Conservation (phyloP, 345 rosid genomes). For the Citrus hindsii region DNA sequence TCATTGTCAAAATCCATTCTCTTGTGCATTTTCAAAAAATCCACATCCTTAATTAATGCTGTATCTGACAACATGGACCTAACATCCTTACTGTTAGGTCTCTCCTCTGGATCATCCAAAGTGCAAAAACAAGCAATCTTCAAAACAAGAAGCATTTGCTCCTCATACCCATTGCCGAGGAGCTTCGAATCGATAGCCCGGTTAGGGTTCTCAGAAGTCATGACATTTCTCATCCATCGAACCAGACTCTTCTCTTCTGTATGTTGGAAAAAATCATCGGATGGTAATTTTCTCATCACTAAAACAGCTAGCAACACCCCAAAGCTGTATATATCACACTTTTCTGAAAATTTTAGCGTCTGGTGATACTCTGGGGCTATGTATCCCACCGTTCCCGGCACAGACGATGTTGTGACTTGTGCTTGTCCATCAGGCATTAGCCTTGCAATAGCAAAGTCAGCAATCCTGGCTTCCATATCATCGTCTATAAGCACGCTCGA, state of each 20-base stretch:
- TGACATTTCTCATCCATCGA: slow-evolving; percentile 58
- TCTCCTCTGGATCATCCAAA: slow-evolving; percentile 72
- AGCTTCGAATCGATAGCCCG: slow-evolving; percentile 62
- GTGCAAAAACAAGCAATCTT: slow-evolving; percentile 87
- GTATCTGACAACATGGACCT: slow-evolving; percentile 71
- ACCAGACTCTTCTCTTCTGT: accelerated
- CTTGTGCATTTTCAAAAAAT: neutral
- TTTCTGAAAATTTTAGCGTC: accelerated
- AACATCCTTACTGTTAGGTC: slow-evolving; percentile 81
- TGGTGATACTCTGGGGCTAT: accelerated
- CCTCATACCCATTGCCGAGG: slow-evolving; percentile 56
- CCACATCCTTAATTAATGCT: slow-evolving; percentile 16
- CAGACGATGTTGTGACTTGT: accelerated
- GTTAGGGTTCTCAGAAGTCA: slow-evolving; percentile 54
- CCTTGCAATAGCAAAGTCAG: too few species aligned
- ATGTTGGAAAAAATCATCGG: accelerated
- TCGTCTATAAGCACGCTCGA: too few species aligned
- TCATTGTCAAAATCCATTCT: neutral
- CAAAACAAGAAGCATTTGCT: slow-evolving; percentile 72
- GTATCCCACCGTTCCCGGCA: too few species aligned
- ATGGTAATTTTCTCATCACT: too few species aligned
- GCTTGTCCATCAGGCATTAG: too few species aligned
- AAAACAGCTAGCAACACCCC: too few species aligned
- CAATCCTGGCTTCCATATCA: too few species aligned
- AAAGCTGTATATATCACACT: too few species aligned